Base-by-base conservation (phyloP, 805 yeast genomes). In the Sugiyamaella smithiae region DNA sequence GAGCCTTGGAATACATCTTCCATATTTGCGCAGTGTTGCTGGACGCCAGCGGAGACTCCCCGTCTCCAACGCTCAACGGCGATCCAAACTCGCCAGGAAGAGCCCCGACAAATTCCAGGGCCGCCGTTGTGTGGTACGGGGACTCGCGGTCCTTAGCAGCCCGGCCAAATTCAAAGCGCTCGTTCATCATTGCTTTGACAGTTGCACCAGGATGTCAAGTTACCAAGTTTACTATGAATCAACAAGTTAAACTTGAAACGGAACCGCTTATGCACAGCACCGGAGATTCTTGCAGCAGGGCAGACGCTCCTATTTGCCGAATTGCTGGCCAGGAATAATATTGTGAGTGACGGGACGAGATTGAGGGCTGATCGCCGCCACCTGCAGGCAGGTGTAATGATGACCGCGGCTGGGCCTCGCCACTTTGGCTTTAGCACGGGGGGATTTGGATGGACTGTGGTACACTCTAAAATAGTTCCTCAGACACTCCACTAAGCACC, bases 1-100 rank as follows among this genome's bases (percentile, higher is more conserved):
- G 80, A 12, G 95, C 95, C 55, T 77, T 78, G 45, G 84, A 73
- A 66, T 89, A 89, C 83, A 89, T 77, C 60, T 81, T 81, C 96
- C 96, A 89, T 19, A 88, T 66, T 4, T 80, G 74, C 32, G 76
- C 73, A 14, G 49, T 19, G 67, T 22, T 68, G 65, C 35, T 33
- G 9, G 38, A 19, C 38, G 22, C 19, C 38, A 19, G 22, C 5
- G 38, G 22, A 5, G 38, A 35, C 38, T 35, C 22, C 16, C 33
- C 33, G 19, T 35, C 38, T n/a, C 22, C 22, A 5, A 19, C 12
- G 19, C 22, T 19, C 12, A 35, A 6, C 9, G 38, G 38, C 19
- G 38, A 35, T 12, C 38, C 38, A 35, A 35, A 35, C 38, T 40
- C 33, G 20, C 33, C 33, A 17, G 43, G 43, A 14, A 40, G 17